Base-by-base conservation (phyloP, 371 early-diverging fungal genomes). In the Mortierella sp. region DNA sequence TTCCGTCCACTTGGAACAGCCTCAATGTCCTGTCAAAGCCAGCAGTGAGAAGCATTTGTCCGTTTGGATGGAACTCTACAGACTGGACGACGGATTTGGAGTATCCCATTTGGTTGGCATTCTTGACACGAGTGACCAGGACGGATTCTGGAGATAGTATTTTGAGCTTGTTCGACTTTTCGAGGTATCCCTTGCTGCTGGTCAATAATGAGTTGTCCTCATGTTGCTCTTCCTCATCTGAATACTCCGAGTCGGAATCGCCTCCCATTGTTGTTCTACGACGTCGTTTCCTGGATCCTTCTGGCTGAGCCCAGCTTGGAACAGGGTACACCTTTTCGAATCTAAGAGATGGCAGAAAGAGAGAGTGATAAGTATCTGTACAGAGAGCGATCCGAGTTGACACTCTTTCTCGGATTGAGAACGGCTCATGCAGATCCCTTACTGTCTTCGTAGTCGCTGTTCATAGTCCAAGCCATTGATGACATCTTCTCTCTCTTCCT, bases 51-150 rank as follows among this genome's bases (percentile, higher is more conserved):
- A 97, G 67, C 27, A 97, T 95, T 53, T 92, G 92, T 5, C 93
- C 91, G 46, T 87, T 90, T 5, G 97, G 97, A 68, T 98, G 98
- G 84, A 96, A 98, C 62, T 88, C 83, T 5, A 94, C 80, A n/a
- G 86, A 81, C 40, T 89, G 88, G 24, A 96, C 81, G 7, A 83
- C 82, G 39, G 88, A 86, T 62, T 88, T 81, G 13, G 86, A 86
- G 57, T 85, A 86, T 14, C 57, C 83, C 77, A 72, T 69, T 43
- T 87, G 88, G 70, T 94, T 94, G 28, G 90, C 95, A 71, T 94
- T 88, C 80, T 88, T 91, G 70, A 90, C 55, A 39, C 93, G 86
- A 2, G 85, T 79, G n/a, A 93, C 81, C 27, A 84, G 85, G 37
- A 94, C 59, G 29, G 70, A 69, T 28, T 86, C 86, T 9, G 85